Evolutionary conservation across 2,329 filamentous ascomycete species (phyloP), one percentile per base, ranked within the genome.

Genomic region (Colletotrichum sp.): DNA sequence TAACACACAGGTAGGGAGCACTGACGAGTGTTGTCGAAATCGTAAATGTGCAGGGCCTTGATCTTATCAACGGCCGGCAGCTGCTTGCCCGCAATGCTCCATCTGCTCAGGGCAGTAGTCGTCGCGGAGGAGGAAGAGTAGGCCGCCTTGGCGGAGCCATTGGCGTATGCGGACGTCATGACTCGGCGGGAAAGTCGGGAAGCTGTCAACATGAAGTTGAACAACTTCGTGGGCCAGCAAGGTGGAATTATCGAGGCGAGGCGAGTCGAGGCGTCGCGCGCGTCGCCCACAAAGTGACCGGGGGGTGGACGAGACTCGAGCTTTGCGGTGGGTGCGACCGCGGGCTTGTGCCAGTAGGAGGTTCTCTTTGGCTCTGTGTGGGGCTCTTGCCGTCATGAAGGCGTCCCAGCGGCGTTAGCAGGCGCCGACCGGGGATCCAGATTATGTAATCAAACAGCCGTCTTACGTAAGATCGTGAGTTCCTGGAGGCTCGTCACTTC

Each of bases 21-120:
- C 71, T 49, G 66, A 96, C 95, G 87, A 49, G 96, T 99, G 82
- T 99, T 99, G 86, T 99, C 97, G 84, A 99, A 99, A 85, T 99
- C 97, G 87, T 99, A 99, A 79, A 99, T 91, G 83, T 99, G 96
- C 69, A 99, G 92, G 10, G 92, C 87, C 83, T 92, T 95, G 85
- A 99, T 94, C 71, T 92, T 88, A 57, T 94, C 89, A 13, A 92
- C 89, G 36, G 91, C 90, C 91, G 78, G 64, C 79, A 97, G 88
- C 77, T 93, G 90, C 82, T 92, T 94, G 81, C 93, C 92, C 77
- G 93, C 87, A 79, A 96, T 92, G 55, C 95, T 98, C 96, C 96
- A 98, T 79, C 96, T 90, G 84, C 93, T 94, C 78, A 98, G 87
- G 57, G 94, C 92, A 18, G 95, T 98, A 76, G 94, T 85, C 2